Conservation (phyloP, 1,284 basidiomycete species). For the Heliocybe sulcata region DNA sequence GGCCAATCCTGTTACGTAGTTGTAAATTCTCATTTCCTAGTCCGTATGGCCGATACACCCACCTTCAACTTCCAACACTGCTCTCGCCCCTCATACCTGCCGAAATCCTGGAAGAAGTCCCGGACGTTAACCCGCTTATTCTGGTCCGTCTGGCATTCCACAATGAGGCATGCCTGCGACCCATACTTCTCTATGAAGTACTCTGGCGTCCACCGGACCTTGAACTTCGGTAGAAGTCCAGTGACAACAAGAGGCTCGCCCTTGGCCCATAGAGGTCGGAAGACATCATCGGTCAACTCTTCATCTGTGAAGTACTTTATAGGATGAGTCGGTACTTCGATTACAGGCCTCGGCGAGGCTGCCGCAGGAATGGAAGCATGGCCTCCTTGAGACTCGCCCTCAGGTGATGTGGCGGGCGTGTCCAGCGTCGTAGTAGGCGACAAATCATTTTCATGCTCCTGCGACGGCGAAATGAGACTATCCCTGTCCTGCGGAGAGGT, state of each 20-base stretch:
- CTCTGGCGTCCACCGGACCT: constrained; percentile 73
- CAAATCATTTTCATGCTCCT: not conserved
- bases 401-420: not conserved
- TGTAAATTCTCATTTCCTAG: not conserved
- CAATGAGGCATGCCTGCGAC: constrained; percentile 60
- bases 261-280: constrained; percentile 62
- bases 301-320: constrained; percentile 39
- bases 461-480: not conserved
- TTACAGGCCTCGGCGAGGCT: no score
- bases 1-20: constrained; percentile 76
- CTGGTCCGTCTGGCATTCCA: constrained; percentile 73
- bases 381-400: not conserved
- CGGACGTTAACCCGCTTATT: constrained; percentile 60
- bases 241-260: constrained; percentile 78
- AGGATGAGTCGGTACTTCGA: constrained; percentile 31
- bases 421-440: not conserved
- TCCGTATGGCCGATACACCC: constrained; percentile 10
- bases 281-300: constrained; percentile 52
- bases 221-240: constrained; percentile 52
- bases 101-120: constrained; percentile 80
- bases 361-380: no score
- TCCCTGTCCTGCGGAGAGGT: no score
- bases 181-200: constrained; percentile 73
- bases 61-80: constrained; percentile 83
- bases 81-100: constrained; percentile 47